Conservation (phyloP, 176 grass and related monocot genomes). For the Rhynchospora pubera region DNA sequence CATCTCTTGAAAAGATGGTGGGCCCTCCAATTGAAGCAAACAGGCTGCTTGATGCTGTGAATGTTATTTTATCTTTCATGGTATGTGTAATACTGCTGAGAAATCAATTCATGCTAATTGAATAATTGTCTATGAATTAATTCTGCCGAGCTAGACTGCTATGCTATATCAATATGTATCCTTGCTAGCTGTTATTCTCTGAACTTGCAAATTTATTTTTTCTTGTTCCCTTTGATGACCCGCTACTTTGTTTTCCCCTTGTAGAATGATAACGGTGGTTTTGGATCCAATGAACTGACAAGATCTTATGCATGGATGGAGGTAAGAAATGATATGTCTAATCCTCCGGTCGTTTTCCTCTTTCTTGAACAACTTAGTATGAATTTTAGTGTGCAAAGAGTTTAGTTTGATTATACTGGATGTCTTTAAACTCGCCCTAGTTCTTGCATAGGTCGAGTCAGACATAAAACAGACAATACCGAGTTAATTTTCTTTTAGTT, state of each 20-base stretch:
- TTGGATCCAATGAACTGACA: slow-evolving; percentile 77
- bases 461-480: too few relatives aligned
- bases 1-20: slow-evolving; percentile 65
- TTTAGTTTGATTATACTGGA: neutral
- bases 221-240: too few relatives aligned
- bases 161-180: too few relatives aligned
- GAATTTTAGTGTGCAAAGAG: neutral
- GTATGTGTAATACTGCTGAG: slow-evolving; percentile 15
- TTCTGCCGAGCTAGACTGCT: too few relatives aligned
- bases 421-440: neutral
- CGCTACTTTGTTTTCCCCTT: too few relatives aligned
- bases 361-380: too few relatives aligned
- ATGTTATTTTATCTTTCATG: slow-evolving; percentile 77
- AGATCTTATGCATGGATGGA: slow-evolving; percentile 86
- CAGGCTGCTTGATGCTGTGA: slow-evolving; percentile 70
- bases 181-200: too few relatives aligned
- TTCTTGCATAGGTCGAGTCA: neutral
- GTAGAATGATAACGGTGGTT: slow-evolving; percentile 73
- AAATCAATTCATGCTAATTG: neutral
- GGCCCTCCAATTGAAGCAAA: slow-evolving; percentile 42
- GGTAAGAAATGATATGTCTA: slow-evolving; percentile 35
- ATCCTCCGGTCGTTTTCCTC: neutral
- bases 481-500: too few relatives aligned
- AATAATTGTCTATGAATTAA: neutral
- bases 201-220: too few relatives aligned